A percentile compares a stretch with the other conserved stretches of the same genome.
These are phyloP conservation scores for Dipodascus geniculatus DNA, from an alignment of 805 yeast genomes.

Conservation along the genomic window DNA sequence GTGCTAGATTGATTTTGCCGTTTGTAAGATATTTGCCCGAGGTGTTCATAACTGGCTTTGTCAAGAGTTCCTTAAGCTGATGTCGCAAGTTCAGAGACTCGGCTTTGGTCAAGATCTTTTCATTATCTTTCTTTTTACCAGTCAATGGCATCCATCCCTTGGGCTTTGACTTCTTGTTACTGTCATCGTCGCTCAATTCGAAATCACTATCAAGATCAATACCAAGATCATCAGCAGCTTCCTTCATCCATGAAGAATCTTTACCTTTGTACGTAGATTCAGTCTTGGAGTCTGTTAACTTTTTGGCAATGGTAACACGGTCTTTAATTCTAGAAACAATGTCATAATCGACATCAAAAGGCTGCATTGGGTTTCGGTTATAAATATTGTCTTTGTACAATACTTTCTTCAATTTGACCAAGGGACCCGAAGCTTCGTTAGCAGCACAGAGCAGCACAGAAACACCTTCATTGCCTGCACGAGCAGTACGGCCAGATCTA, in stretches of 20 bases:
- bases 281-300: conserved; percentile 62
- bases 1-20: conserved; percentile 68
- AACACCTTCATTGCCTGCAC: conserved; percentile 92
- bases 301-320: conserved; percentile 56
- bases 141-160: conserved; percentile 15
- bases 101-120: conserved; percentile 31
- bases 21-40: conserved; percentile 54
- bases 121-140: conserved; percentile 29
- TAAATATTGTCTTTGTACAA: conserved; percentile 31
- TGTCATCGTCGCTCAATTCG: conserved; percentile 32
- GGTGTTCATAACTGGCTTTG: conserved; percentile 44
- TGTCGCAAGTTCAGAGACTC: conserved; percentile 36
- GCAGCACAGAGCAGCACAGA: conserved; percentile 88
- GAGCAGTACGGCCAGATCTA: conserved; percentile 96
- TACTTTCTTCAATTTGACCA: conserved; percentile 56
- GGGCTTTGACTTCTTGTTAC: conserved; percentile 32
- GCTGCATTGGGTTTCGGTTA: conserved; percentile 32
- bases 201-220: conserved; percentile 62
- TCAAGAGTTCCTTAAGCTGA: conserved; percentile 42
- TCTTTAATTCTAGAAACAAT: conserved; percentile 58
- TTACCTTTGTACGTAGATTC: conserved; percentile 38
- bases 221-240: conserved; percentile 91
- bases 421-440: conserved; percentile 83
- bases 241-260: conserved; percentile 64
- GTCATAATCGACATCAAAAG: conserved; percentile 67